Evolutionary conservation across 2,329 filamentous ascomycete genomes (phyloP), one percentile per base, ranked within the genome.

Genomic region (Aspergillus pseudotamarii): DNA sequence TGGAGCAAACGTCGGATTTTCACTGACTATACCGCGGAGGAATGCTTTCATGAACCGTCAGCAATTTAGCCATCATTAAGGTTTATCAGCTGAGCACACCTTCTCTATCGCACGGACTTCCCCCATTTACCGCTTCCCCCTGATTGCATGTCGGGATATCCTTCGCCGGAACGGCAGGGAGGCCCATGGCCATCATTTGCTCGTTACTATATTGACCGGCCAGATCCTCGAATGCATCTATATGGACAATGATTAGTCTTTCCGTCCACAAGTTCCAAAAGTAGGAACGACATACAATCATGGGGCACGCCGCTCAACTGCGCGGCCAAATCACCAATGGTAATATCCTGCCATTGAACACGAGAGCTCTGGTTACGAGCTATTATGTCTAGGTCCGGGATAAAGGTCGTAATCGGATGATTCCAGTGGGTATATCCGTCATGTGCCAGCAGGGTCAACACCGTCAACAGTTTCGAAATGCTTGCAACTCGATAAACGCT

Each of bases 401-500:
- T 56, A 58, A 73, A 74, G 9, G 70, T 66, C 2, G 63, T 59
- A 19, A 76, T 57, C 0, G 69, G 70, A 28, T 72, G 65, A 6
- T 68, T 28, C 34, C 72, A 71, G 16, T 58, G 46, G 19, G 59
- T 59, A 12, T 67, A 58, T 6, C 72, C 72, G 4, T 57, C 64
- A 53, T 71, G 72, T 12, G 76, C 69, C 21, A 81, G 64, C 14
- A 78, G 72, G 0, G 76, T 51, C 26, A 78, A 73, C 21, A 79
- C 74, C 0, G 80, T 81, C 66, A 78, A 79, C 21, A 81, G 61
- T 62, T 83, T 83, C 1, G 79, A 81, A 32, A 80, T 59, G 55
- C 80, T 82, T 0, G 76, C 80, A 19, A 82, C 71, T 11, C 81
- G 77, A 65, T 81, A 82, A 2, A 83, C 74, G 0, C 77, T 81